Evolutionary conservation across 23 red algal species (phyloP).

Genomic region (Rhodosorus marinus): DNA sequence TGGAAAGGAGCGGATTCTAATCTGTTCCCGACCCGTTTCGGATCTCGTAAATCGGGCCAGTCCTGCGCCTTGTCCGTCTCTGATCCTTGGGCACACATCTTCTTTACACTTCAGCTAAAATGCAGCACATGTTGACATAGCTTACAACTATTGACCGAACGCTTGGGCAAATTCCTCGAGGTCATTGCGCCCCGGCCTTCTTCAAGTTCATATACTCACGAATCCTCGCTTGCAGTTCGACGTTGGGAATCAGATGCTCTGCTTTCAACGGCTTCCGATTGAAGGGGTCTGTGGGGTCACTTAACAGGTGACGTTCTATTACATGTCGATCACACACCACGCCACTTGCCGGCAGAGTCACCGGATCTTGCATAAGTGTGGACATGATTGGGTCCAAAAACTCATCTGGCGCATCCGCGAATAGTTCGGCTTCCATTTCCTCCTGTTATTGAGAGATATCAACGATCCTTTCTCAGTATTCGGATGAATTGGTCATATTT

Average conservation of each 20-base stretch:
- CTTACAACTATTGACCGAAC: too few relatives aligned
- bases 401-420: conserved; percentile 79
- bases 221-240: conserved; percentile 56
- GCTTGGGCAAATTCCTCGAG: too few relatives aligned
- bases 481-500: too few relatives aligned
- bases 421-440: conserved; percentile 39
- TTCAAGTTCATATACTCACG: conserved; percentile 25
- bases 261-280: conserved; percentile 73
- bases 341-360: conserved; percentile 67
- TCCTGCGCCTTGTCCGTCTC: too few relatives aligned
- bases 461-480: conserved; percentile 5
- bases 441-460: conserved; percentile 16
- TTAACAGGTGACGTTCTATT: conserved; percentile 81
- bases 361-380: conserved; percentile 80
- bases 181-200: conserved; percentile 1
- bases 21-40: too few relatives aligned
- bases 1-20: too few relatives aligned
- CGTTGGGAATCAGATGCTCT: conserved; percentile 56
- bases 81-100: too few relatives aligned
- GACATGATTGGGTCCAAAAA: conserved; percentile 92
- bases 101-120: too few relatives aligned
- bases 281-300: conserved; percentile 85
- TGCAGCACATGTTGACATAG: too few relatives aligned
- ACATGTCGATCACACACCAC: conserved; percentile 71
- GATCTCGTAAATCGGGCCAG: too few relatives aligned